phyloP scores from a whole-genome alignment of 1,139 yeast genomes.

The Geotrichum bryndzae region DNA sequence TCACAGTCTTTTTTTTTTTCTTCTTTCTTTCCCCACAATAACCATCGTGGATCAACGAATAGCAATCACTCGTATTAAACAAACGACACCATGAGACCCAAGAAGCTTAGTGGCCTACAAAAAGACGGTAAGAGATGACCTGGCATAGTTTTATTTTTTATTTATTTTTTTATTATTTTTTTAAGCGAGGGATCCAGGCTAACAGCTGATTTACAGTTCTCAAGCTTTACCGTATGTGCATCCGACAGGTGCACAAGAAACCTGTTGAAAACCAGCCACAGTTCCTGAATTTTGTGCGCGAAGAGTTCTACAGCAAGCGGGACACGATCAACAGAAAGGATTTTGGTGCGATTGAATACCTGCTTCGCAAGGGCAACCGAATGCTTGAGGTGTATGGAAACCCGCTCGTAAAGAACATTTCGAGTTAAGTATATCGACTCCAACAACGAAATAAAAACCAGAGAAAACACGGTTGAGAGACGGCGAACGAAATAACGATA shows the following conservation, averaged over 20 bases:
- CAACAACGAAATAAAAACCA: too few species aligned
- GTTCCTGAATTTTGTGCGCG: slow-evolving; percentile 39
- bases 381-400: slow-evolving; percentile 64
- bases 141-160: background rate
- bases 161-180: background rate
- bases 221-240: slow-evolving; percentile 35
- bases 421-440: background rate
- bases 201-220: slow-evolving; percentile 25
- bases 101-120: slow-evolving; percentile 17
- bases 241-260: slow-evolving; percentile 34
- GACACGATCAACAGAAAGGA: slow-evolving; percentile 54
- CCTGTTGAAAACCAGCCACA: slow-evolving; percentile 30
- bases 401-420: slow-evolving; percentile 33
- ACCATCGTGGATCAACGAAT: background rate
- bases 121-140: slow-evolving; percentile 13
- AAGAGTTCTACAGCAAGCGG: slow-evolving; percentile 52
- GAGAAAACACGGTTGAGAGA: background rate
- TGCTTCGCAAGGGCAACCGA: slow-evolving; percentile 69
- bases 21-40: background rate
- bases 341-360: slow-evolving; percentile 80
- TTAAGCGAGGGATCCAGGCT: background rate
- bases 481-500: background rate
- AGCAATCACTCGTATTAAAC: background rate
- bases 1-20: background rate
- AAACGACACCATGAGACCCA: slow-evolving; percentile 7